A percentile compares a stretch with the other conserved stretches of the same genome.
Evolutionary conservation across 169 alveolate species (phyloP).

Genomic region (Neospora caninum): DNA sequence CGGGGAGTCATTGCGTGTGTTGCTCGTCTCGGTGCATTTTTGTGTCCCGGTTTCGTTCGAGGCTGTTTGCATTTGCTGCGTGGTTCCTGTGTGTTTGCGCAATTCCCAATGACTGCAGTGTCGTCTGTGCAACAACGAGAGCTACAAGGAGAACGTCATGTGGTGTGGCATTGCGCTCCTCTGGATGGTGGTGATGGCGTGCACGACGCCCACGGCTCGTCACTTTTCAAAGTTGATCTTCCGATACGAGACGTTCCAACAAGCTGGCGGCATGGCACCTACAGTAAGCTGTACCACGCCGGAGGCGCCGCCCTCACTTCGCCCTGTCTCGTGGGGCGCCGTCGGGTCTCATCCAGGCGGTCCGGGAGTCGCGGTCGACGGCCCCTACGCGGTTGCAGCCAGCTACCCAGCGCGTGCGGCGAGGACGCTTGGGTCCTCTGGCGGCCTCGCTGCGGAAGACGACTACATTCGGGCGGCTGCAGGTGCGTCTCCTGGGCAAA

Average conservation of each 20-base stretch:
- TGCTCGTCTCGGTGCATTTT: no score
- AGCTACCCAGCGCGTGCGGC: constrained; percentile 11
- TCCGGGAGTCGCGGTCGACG: not conserved
- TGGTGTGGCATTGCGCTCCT: constrained; percentile 52
- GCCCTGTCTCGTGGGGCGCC: constrained; percentile 15
- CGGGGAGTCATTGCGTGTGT: no score
- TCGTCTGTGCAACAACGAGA: constrained; percentile 45
- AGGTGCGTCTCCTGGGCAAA: constrained; percentile 23
- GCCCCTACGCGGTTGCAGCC: not conserved
- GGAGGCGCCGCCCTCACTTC: constrained; percentile 2
- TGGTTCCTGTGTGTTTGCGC: no score
- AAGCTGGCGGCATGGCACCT: not conserved
- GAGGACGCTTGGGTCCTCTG: not conserved
- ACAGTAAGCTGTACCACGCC: not conserved
- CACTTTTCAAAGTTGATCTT: constrained; percentile 44
- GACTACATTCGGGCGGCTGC: constrained; percentile 40
- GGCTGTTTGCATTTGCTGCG: no score
- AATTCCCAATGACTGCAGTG: constrained; percentile 45
- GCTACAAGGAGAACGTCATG: constrained; percentile 40
- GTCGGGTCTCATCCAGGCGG: not conserved
- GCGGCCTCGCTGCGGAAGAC: not conserved
- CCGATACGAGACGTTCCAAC: constrained; percentile 47
- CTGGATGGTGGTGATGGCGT: constrained; percentile 60
- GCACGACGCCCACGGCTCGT: constrained; percentile 43
- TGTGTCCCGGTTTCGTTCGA: no score